Evolutionary conservation across 306 rosid genomes (phyloP).

Genomic region (Luffa acutangula): DNA sequence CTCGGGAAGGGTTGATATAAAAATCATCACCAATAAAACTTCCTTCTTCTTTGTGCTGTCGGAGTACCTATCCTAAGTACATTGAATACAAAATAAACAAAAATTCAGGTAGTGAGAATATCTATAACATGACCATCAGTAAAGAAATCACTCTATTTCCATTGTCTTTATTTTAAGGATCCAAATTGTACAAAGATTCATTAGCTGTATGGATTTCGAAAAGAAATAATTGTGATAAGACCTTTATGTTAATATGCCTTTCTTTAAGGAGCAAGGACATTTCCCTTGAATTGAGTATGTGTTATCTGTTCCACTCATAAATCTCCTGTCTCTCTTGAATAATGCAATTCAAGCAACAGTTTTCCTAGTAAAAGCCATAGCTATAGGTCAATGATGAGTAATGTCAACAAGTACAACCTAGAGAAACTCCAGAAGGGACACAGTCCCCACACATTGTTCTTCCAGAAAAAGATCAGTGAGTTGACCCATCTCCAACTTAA

Average conservation of each 20-base stretch:
- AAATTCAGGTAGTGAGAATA: not conserved
- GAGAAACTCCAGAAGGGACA: not conserved
- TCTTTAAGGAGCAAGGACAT: too few relatives aligned
- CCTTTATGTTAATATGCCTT: not conserved
- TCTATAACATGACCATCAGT: not conserved
- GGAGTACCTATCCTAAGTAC: constrained; percentile 28
- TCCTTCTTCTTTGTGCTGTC: constrained; percentile 18
- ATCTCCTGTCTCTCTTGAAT: not conserved
- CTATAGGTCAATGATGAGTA: not conserved
- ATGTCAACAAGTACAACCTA: not conserved
- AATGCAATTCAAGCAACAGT: not conserved
- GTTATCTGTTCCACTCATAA: not conserved
- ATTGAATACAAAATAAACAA: not conserved
- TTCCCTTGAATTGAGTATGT: not conserved
- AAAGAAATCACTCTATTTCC: not conserved
- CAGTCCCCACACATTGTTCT: not conserved
- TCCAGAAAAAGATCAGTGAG: not conserved
- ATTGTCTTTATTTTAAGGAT: not conserved
- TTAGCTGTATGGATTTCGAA: not conserved
- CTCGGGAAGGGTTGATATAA: constrained; percentile 13
- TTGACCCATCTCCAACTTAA: not conserved
- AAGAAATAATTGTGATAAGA: not conserved
- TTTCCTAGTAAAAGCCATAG: not conserved
- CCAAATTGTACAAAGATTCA: not conserved
- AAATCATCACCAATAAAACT: constrained; percentile 7